Conservation (phyloP, 371 early-diverging fungal species). For the Saksenaea oblongispora region DNA sequence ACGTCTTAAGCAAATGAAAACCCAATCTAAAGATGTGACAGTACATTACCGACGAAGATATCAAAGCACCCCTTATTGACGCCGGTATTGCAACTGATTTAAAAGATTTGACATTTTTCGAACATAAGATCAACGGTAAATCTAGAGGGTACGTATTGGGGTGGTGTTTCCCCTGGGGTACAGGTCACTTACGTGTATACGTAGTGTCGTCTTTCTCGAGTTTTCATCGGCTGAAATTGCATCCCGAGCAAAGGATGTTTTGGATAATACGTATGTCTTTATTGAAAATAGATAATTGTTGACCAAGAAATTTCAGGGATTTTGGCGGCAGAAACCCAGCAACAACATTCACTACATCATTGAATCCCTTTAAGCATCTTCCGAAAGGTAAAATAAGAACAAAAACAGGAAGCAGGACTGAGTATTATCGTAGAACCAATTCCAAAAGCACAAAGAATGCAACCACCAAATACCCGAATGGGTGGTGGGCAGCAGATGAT, state of each 20-base stretch:
- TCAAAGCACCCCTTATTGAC: conserved; percentile 40
- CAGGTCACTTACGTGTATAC: neutral
- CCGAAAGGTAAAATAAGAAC: conserved; percentile 46
- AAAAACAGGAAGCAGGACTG: neutral
- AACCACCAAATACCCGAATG: conserved; percentile 21
- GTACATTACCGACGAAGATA: conserved; percentile 60
- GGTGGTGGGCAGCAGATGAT: conserved; percentile 13
- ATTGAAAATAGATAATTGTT: neutral
- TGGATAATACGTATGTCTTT: conserved; percentile 43
- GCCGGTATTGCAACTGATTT: conserved; percentile 41
- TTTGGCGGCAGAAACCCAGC: conserved; percentile 38
- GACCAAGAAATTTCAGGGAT: conserved; percentile 19
- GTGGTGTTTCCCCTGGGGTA: neutral
- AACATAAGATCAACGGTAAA: conserved; percentile 70
- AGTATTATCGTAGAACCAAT: conserved; percentile 23
- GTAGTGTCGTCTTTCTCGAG: conserved; percentile 53
- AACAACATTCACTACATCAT: conserved; percentile 35
- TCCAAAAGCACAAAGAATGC: conserved; percentile 27
- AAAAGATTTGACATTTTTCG: conserved; percentile 56
- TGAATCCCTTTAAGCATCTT: conserved; percentile 51
- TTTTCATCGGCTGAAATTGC: conserved; percentile 47
- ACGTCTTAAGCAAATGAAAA: conserved; percentile 1
- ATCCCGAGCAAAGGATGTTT: conserved; percentile 32
- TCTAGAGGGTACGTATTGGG: conserved; percentile 51
- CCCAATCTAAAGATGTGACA: conserved; percentile 6